Percentiles rank a stretch among this genome's conserved stretches.
These are phyloP conservation scores for Podospora conica DNA, from an alignment of 495 filamentous ascomycete genomes.

Conservation along the genomic window DNA sequence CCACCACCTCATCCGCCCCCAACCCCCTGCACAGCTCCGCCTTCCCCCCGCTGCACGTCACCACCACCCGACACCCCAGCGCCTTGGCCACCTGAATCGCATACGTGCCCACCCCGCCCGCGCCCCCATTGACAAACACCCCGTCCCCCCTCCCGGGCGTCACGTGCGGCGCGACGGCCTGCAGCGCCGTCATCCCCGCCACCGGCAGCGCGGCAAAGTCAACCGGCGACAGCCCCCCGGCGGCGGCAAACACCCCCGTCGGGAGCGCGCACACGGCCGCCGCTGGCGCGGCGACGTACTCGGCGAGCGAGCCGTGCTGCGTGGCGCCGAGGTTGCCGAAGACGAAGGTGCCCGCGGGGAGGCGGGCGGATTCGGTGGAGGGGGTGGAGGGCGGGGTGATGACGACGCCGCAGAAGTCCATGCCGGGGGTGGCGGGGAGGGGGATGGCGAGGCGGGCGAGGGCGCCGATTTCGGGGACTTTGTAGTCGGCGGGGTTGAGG, in stretches of 20 bases:
- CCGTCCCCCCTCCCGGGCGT: slow-evolving; percentile 48
- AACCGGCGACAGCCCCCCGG: slow-evolving; percentile 36
- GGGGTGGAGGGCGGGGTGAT: slow-evolving; percentile 34
- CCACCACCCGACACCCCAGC: slow-evolving; percentile 57
- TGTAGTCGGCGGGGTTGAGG: slow-evolving; percentile 70
- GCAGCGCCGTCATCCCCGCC: slow-evolving; percentile 54
- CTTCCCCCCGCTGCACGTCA: slow-evolving; percentile 55
- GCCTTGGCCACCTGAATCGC: slow-evolving; percentile 62
- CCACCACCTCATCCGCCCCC: slow-evolving; percentile 63
- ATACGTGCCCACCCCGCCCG: slow-evolving; percentile 56
- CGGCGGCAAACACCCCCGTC: slow-evolving; percentile 36
- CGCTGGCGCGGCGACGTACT: slow-evolving; percentile 41
- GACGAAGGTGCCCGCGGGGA: slow-evolving; percentile 49
- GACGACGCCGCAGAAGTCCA: slow-evolving; percentile 61
- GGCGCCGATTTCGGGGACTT: slow-evolving; percentile 51
- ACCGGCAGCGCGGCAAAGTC: slow-evolving; percentile 49
- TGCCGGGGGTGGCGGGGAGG: slow-evolving; percentile 48
- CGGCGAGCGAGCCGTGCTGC: slow-evolving; percentile 47
- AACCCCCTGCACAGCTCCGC: slow-evolving; percentile 49
- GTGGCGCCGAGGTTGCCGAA: slow-evolving; percentile 44
- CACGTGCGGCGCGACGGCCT: slow-evolving; percentile 51
- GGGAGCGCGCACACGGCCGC: slow-evolving; percentile 29
- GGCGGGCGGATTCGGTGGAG: slow-evolving; percentile 1
- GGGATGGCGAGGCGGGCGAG: slow-evolving; percentile 36
- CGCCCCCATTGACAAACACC: slow-evolving; percentile 64